Conservation (phyloP, 345 rosid species). For the Nephelium lappaceum region DNA sequence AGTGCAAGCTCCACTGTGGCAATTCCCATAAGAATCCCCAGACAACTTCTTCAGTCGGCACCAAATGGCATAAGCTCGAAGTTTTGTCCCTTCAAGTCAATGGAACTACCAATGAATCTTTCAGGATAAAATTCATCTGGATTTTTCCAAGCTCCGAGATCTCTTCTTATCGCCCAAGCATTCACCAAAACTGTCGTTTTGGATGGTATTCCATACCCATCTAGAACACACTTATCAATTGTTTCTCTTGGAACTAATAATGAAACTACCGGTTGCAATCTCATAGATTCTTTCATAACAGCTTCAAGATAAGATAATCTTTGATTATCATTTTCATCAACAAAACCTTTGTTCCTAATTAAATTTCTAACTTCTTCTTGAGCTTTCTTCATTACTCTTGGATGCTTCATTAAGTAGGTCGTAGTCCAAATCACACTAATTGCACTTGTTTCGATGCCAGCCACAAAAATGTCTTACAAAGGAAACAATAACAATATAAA, state of each 20-base stretch:
- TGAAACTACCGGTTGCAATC: constrained; percentile 33
- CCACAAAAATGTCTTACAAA: constrained; percentile 35
- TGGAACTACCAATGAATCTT: not conserved
- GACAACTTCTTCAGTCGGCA: not conserved
- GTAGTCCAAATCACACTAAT: constrained; percentile 36
- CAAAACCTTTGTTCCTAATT: constrained; percentile 26
- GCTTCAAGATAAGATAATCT: constrained; percentile 43
- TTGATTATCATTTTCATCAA: constrained; percentile 36
- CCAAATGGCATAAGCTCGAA: not conserved
- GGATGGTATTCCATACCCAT: constrained; percentile 15
- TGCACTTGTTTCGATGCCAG: constrained; percentile 36
- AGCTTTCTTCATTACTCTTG: constrained; percentile 32
- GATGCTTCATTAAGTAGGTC: constrained; percentile 39
- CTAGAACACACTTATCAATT: constrained; percentile 1
- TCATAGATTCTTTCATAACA: constrained; percentile 45
- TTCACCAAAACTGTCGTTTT: constrained; percentile 20
- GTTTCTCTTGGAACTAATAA: constrained; percentile 36
- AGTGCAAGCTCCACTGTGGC: constrained; percentile 27
- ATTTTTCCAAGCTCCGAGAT: not conserved
- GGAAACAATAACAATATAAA: not conserved
- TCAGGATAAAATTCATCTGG: not conserved
- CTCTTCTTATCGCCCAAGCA: constrained; percentile 45
- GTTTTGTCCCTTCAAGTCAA: constrained; percentile 28
- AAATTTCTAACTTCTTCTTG: constrained; percentile 31
- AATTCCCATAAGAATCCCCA: not conserved